Evolutionary conservation across 2,329 filamentous ascomycete species (phyloP).

Genomic region (Colletotrichum tropicicola): DNA sequence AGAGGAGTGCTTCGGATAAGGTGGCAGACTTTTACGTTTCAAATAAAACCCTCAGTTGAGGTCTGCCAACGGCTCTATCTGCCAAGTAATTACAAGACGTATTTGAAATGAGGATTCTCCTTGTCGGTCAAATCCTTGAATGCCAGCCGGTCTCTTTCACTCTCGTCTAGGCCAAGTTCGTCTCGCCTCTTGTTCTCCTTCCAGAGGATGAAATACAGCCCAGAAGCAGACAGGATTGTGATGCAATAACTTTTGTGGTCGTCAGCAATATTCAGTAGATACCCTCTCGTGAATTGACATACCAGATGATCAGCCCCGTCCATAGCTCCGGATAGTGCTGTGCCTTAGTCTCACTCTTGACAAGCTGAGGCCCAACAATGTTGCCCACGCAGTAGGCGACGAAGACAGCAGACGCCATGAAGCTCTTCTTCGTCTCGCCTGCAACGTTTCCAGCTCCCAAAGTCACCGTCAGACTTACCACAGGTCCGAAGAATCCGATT

Average conservation of each 20-base stretch:
- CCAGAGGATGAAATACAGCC: background rate
- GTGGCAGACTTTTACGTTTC: background rate
- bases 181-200: constrained; percentile 4
- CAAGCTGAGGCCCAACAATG: constrained; percentile 66
- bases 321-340: constrained; percentile 66
- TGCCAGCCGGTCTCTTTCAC: background rate
- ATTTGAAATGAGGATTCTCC: constrained; percentile 9
- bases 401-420: constrained; percentile 66
- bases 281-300: constrained; percentile 18
- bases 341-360: constrained; percentile 58
- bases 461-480: constrained; percentile 50
- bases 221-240: background rate
- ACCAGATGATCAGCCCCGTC: constrained; percentile 65
- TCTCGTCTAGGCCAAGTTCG: background rate
- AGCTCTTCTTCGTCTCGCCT: constrained; percentile 67
- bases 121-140: constrained; percentile 11
- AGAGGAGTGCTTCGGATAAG: no score
- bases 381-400: constrained; percentile 68
- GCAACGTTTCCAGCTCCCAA: constrained; percentile 57
- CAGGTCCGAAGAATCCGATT: constrained; percentile 66
- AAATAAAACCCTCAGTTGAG: no score
- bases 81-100: background rate
- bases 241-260: background rate
- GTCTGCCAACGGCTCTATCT: no score
- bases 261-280: constrained; percentile 1